Evolutionary conservation across 805 yeast species (phyloP).

Genomic region (Sungouiozyma ichnusensis): DNA sequence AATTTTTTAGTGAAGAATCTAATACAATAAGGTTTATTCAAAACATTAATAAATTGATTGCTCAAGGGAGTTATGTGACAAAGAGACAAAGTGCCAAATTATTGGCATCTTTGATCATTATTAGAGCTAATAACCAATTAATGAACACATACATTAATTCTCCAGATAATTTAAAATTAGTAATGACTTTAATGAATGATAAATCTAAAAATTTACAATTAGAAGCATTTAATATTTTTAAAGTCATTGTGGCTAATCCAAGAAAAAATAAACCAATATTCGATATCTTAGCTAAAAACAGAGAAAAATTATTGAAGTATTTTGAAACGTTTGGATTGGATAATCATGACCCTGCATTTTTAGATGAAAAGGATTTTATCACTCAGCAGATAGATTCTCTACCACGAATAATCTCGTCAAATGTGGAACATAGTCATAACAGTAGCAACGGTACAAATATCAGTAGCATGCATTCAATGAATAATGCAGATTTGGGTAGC

Average conservation of each 20-base stretch:
- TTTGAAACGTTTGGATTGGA: conserved; percentile 52
- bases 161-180: conserved; percentile 71
- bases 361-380: conserved; percentile 74
- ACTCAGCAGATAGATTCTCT: conserved; percentile 60
- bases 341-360: conserved; percentile 49
- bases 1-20: conserved; percentile 43
- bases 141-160: conserved; percentile 72
- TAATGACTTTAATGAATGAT: conserved; percentile 81
- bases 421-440: conserved; percentile 4
- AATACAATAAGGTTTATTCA: conserved; percentile 50
- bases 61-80: conserved; percentile 78
- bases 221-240: conserved; percentile 89
- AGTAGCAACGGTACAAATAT: too few relatives aligned
- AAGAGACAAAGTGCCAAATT: conserved; percentile 82
- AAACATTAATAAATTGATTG: conserved; percentile 58
- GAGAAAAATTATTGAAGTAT: conserved; percentile 62
- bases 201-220: conserved; percentile 79
- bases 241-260: conserved; percentile 94
- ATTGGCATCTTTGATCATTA: conserved; percentile 59
- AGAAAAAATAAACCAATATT: conserved; percentile 67
- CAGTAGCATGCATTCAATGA: not conserved
- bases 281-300: conserved; percentile 77
- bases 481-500: not conserved
- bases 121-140: conserved; percentile 57
- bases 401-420: conserved; percentile 44